Conservation (phyloP, 2,329 filamentous ascomycete genomes). For the Teratosphaeriaceae sp. region DNA sequence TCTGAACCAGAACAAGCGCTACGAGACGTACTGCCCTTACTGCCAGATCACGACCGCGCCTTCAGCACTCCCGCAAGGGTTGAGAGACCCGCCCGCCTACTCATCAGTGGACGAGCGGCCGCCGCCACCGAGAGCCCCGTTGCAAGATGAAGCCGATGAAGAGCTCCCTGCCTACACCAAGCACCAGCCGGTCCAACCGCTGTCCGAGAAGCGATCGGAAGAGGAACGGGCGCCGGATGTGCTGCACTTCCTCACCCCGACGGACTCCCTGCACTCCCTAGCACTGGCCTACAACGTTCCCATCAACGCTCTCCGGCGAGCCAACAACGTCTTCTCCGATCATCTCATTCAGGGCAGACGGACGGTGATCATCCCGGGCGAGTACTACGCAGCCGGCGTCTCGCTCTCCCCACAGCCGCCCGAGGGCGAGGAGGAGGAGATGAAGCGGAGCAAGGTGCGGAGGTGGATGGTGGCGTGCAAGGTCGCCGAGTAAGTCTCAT, state of each 20-base stretch:
- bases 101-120: slow-evolving; percentile 31
- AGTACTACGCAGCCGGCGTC: slow-evolving; percentile 60
- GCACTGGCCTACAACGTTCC: slow-evolving; percentile 68
- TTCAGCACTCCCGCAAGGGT: slow-evolving; percentile 55
- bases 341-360: slow-evolving; percentile 62
- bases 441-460: slow-evolving; percentile 61
- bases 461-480: slow-evolving; percentile 77
- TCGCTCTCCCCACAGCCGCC: slow-evolving; percentile 63
- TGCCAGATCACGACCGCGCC: slow-evolving; percentile 64
- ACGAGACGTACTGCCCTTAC: slow-evolving; percentile 62
- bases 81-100: slow-evolving; percentile 64
- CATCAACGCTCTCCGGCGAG: slow-evolving; percentile 52
- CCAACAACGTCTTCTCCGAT: slow-evolving; percentile 66
- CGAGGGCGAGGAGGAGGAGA: slow-evolving; percentile 69
- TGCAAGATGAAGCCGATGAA: slow-evolving; percentile 25
- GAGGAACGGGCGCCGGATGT: slow-evolving; percentile 51
- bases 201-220: slow-evolving; percentile 26
- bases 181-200: slow-evolving; percentile 19
- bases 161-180: slow-evolving; percentile 40
- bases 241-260: slow-evolving; percentile 67
- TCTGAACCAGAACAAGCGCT: slow-evolving; percentile 62
- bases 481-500: slow-evolving; percentile 58
- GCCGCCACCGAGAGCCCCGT: slow-evolving; percentile 6
- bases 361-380: slow-evolving; percentile 64
- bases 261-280: slow-evolving; percentile 61